Evolutionary conservation across 1,139 yeast species (phyloP), one percentile per base, ranked within the genome.

Genomic region (Eremothecium coryli): DNA sequence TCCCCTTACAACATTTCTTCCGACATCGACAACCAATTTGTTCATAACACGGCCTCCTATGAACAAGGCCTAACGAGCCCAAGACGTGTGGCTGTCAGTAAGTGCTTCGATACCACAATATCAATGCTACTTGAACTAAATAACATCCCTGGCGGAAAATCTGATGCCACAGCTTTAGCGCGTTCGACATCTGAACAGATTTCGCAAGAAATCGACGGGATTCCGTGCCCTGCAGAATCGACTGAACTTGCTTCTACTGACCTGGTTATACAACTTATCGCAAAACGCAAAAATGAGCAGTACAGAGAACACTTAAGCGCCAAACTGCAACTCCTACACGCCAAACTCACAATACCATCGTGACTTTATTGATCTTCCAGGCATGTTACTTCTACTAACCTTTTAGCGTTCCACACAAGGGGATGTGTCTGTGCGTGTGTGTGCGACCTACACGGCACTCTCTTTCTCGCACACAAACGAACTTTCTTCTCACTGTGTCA

Each of bases 21-120:
- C 20, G 20, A 9, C 5, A 11, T 12, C 3, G 22, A 27, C 23
- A 9, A 13, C 9, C 10, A n/a, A 8, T 33, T 33, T 16, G 37
- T 37, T 4, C 29, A 29, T 1, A 32, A 37, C 13, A 21, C 32
- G 6, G 22, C 24, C 18, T 25, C 23, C 11, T 40, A 32, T 29
- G 37, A 37, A 20, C 20, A 18, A 4, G 43, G 43, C 8, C 13
- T 37, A 4, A 29, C 21, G 6, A 23, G 26, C 24, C 27, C 38
- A 5, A 11, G 18, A 16, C 23, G 38, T 5, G 18, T 26, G 10
- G 10, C 14, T n/a, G n/a, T 35, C n/a, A 26, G 24, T 23, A 18
- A 22, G 4, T 28, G 32, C 29, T 16, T 28, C 8, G 16, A n/a
- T 6, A 33, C 27, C 12, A 24, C 32, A 10, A 13, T 20, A 2